Percentiles rank a stretch among this genome's conserved stretches.
These are phyloP conservation scores for Wickerhamia fluorescens DNA, from an alignment of 805 yeast species.

Conservation along the genomic window DNA sequence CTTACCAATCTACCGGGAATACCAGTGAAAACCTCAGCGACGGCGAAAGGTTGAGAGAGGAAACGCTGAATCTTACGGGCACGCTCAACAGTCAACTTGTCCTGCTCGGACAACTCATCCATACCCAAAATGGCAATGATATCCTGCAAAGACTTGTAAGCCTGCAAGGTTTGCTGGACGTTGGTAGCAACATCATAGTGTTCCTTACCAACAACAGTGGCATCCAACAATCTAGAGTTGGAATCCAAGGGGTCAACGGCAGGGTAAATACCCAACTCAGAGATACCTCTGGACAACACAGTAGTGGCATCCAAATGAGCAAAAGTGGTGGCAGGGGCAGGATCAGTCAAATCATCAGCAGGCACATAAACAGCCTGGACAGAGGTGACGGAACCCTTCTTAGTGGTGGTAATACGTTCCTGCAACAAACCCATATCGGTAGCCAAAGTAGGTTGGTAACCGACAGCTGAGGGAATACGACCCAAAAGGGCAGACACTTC, in stretches of 20 bases:
- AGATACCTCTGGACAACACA: conserved; percentile 98
- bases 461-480: conserved; percentile 99
- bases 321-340: conserved; percentile 99
- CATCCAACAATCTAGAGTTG: conserved; percentile 97
- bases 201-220: conserved; percentile 95
- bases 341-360: conserved; percentile 99
- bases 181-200: conserved; percentile 92
- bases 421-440: conserved; percentile 99
- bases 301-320: conserved; percentile 99
- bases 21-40: conserved; percentile 99
- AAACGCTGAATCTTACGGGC: conserved; percentile 99
- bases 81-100: conserved; percentile 99
- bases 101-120: conserved; percentile 99
- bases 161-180: conserved; percentile 98
- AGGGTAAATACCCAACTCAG: conserved; percentile 99
- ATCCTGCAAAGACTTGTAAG: conserved; percentile 99
- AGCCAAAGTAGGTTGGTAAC: conserved; percentile 99
- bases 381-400: conserved; percentile 99
- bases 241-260: conserved; percentile 99
- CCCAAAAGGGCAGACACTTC: conserved; percentile 99
- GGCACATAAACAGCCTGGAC: conserved; percentile 99
- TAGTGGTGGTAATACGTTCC: conserved; percentile 99
- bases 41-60: conserved; percentile 99
- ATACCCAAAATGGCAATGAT: conserved; percentile 99
- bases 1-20: conserved; percentile 96